A percentile compares a stretch with the other conserved stretches of the same genome.
These are phyloP conservation scores for Brettanomyces naardenensis DNA, from an alignment of 805 yeast species.

Conservation along the genomic window DNA sequence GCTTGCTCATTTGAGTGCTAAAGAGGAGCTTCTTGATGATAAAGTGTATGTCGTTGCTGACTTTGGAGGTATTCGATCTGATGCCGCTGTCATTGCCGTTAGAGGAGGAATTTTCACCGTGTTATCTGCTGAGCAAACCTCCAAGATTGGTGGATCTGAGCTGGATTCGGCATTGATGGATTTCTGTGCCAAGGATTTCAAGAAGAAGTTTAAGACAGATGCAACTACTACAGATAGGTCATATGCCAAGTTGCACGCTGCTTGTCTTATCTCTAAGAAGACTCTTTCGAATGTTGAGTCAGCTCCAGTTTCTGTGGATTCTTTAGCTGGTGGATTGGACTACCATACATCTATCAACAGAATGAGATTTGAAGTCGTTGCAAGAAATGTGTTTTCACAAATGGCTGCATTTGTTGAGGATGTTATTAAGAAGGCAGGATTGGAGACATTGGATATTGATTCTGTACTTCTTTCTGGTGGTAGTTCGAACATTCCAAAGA, in stretches of 20 bases:
- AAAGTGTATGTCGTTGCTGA: constrained; percentile 88
- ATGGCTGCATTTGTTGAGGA: constrained; percentile 71
- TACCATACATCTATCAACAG: constrained; percentile 91
- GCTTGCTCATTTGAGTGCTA: constrained; percentile 62
- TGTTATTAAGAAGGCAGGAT: constrained; percentile 71
- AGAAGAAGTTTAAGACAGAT: constrained; percentile 76
- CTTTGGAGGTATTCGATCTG: constrained; percentile 93
- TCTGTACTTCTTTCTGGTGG: constrained; percentile 94
- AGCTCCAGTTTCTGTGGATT: constrained; percentile 89
- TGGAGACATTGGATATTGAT: constrained; percentile 80
- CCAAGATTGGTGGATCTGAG: constrained; percentile 78
- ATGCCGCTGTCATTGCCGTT: constrained; percentile 87
- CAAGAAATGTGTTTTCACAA: constrained; percentile 67
- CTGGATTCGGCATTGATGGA: constrained; percentile 77
- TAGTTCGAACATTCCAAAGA: constrained; percentile 84
- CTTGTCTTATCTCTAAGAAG: constrained; percentile 77
- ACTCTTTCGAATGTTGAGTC: constrained; percentile 85
- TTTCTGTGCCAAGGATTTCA: constrained; percentile 86
- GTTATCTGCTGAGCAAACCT: constrained; percentile 77
- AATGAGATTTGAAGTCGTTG: constrained; percentile 83
- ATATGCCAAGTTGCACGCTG: constrained; percentile 78
- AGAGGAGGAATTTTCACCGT: constrained; percentile 93
- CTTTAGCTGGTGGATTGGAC: constrained; percentile 89
- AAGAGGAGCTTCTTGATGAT: constrained; percentile 48
- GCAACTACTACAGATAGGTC: constrained; percentile 80